A percentile compares a stretch with the other conserved stretches of the same genome.
Evolutionary conservation across 208 protist species (phyloP).

Genomic region (Leishmania major): DNA sequence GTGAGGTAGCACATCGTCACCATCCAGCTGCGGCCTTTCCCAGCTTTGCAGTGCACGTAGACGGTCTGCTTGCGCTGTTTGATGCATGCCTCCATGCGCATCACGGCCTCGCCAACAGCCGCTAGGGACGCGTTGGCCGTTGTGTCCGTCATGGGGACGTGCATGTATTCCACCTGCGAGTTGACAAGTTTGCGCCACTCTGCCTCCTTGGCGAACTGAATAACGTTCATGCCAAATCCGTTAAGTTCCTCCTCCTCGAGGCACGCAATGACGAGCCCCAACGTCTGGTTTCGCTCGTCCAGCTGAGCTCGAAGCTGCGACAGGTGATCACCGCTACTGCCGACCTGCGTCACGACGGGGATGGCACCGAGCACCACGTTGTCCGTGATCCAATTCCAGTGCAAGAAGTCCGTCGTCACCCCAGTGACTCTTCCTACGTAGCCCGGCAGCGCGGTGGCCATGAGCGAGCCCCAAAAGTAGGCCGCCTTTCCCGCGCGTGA

Average conservation of each 20-base stretch:
- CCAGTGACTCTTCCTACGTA: conserved; percentile 80
- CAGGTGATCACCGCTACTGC: conserved; percentile 81
- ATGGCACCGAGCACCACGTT: conserved; percentile 82
- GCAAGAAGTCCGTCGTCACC: conserved; percentile 68
- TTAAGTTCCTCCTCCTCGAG: conserved; percentile 76
- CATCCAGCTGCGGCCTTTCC: conserved; percentile 91
- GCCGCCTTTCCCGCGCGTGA: conserved; percentile 54
- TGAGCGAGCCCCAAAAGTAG: conserved; percentile 85
- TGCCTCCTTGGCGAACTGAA: conserved; percentile 79
- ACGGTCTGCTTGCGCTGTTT: conserved; percentile 37
- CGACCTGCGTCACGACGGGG: conserved; percentile 81
- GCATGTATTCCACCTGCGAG: conserved; percentile 54
- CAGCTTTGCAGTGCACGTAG: conserved; percentile 93
- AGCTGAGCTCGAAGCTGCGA: conserved; percentile 66
- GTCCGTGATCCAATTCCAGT: conserved; percentile 88
- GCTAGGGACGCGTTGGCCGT: conserved; percentile 57
- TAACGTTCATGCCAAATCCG: conserved; percentile 78
- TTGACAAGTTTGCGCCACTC: conserved; percentile 60
- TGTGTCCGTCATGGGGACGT: conserved; percentile 75
- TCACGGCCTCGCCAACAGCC: conserved; percentile 53
- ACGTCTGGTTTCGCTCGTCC: conserved; percentile 35
- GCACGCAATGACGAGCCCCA: conserved; percentile 84
- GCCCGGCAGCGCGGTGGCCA: conserved; percentile 79
- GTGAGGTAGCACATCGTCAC: conserved; percentile 88
- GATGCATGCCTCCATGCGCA: conserved; percentile 63